Percentiles rank a stretch among this genome's conserved stretches.
These are phyloP conservation scores for Aspergillus ostianus DNA, from an alignment of 495 filamentous ascomycete genomes.

Conservation along the genomic window DNA sequence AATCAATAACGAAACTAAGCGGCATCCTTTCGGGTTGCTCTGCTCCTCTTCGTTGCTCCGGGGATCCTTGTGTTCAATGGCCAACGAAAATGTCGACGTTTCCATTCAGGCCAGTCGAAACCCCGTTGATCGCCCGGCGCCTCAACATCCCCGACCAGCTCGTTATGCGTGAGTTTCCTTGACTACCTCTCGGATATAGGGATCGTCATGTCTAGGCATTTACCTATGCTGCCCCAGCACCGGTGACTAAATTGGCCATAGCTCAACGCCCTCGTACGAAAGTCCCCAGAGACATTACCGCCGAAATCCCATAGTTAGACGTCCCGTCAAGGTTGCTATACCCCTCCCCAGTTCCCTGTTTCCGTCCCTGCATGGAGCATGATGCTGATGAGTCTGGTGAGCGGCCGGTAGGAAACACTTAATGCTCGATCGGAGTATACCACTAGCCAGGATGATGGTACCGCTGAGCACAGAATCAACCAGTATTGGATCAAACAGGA, in stretches of 20 bases:
- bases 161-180: conserved; percentile 40
- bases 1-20: background rate
- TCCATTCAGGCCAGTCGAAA: conserved; percentile 17
- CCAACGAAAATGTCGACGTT: conserved; percentile 20
- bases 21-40: background rate
- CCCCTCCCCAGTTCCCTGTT: conserved; percentile 4
- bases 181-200: background rate
- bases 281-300: conserved; percentile 75
- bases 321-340: conserved; percentile 62
- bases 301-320: conserved; percentile 66
- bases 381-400: conserved; percentile 26
- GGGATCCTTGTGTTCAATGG: conserved; percentile 21
- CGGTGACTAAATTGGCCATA: conserved; percentile 19
- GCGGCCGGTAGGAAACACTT: conserved; percentile 70
- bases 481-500: conserved; percentile 95
- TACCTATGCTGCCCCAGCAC: background rate
- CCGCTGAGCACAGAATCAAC: conserved; percentile 78
- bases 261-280: conserved; percentile 54
- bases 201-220: background rate
- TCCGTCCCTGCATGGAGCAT: background rate
- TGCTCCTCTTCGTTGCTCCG: conserved; percentile 1
- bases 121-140: conserved; percentile 10
- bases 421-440: conserved; percentile 86
- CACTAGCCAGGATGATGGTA: conserved; percentile 80
- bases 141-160: conserved; percentile 18